Evolutionary conservation across 2,329 filamentous ascomycete genomes (phyloP).

Genomic region (Colletotrichum horii): DNA sequence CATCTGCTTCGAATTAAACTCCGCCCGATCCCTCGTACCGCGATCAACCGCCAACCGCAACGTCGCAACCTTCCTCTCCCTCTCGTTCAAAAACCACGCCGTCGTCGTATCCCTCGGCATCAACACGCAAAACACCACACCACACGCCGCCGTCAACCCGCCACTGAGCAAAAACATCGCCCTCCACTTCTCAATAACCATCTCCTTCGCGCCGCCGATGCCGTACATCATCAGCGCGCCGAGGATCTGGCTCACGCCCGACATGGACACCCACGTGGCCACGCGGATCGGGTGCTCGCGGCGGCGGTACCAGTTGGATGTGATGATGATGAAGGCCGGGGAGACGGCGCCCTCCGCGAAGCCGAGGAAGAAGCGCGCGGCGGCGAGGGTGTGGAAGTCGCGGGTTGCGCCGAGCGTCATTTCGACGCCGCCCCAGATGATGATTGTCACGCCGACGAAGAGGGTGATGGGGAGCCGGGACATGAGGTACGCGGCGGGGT

Average conservation of each 20-base stretch:
- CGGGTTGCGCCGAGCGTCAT: constrained; percentile 26
- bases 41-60: constrained; percentile 24
- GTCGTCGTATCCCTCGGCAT: constrained; percentile 10
- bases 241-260: constrained; percentile 31
- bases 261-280: constrained; percentile 33
- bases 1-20: constrained; percentile 23
- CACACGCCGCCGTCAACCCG: background rate
- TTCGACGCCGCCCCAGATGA: constrained; percentile 29
- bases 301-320: constrained; percentile 33
- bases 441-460: constrained; percentile 19
- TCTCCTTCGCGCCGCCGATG: constrained; percentile 21
- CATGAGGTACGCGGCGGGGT: constrained; percentile 16
- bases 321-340: constrained; percentile 37
- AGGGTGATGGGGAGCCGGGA: constrained; percentile 10
- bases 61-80: background rate
- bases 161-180: constrained; percentile 25
- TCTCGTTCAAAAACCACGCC: constrained; percentile 5
- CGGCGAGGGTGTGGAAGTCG: constrained; percentile 28
- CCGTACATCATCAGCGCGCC: constrained; percentile 33
- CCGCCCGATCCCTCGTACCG: constrained; percentile 15
- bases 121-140: background rate
- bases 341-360: constrained; percentile 34
- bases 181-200: constrained; percentile 23
- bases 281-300: constrained; percentile 33
- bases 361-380: constrained; percentile 32